These are phyloP conservation scores for Parastagonospora nodorum DNA, from an alignment of 2,329 filamentous ascomycete species.

Conservation along the genomic window DNA sequence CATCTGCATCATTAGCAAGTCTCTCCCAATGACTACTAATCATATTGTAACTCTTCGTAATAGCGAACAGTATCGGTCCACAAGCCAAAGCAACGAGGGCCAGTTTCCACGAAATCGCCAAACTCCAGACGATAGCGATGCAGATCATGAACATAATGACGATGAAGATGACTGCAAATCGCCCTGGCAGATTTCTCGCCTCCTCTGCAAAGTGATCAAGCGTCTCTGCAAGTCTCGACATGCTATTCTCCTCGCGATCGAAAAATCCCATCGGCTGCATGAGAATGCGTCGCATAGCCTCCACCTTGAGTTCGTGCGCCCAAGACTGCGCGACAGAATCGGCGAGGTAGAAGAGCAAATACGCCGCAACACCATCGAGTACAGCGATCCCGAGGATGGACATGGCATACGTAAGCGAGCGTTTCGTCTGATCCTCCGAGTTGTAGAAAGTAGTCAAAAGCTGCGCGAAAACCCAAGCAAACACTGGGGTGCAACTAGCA, in stretches of 20 bases:
- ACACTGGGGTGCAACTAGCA: conserved; percentile 71
- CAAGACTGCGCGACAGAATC: conserved; percentile 76
- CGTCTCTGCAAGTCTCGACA: conserved; percentile 68
- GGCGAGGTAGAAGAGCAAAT: conserved; percentile 70
- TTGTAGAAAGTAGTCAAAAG: conserved; percentile 73
- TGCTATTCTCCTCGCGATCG: conserved; percentile 67
- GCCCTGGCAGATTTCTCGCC: conserved; percentile 79
- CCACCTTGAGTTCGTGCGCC: conserved; percentile 72
- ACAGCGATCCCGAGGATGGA: conserved; percentile 70
- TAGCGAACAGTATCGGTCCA: conserved; percentile 68
- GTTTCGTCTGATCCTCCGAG: conserved; percentile 52
- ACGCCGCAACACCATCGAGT: conserved; percentile 68
- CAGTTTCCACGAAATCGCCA: conserved; percentile 77
- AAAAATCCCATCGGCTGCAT: conserved; percentile 82
- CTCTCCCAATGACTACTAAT: conserved; percentile 75
- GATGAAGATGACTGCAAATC: conserved; percentile 74
- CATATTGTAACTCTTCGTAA: conserved; percentile 68
- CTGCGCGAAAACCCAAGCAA: conserved; percentile 76
- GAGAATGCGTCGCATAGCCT: conserved; percentile 72
- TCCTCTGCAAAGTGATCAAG: conserved; percentile 86
- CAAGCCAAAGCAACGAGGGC: conserved; percentile 75
- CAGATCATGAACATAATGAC: conserved; percentile 69
- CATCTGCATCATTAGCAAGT: conserved; percentile 66
- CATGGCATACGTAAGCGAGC: conserved; percentile 70
- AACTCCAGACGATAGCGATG: conserved; percentile 75